Conservation (phyloP, 2,329 filamentous ascomycete genomes). For the Fusarium compactum region DNA sequence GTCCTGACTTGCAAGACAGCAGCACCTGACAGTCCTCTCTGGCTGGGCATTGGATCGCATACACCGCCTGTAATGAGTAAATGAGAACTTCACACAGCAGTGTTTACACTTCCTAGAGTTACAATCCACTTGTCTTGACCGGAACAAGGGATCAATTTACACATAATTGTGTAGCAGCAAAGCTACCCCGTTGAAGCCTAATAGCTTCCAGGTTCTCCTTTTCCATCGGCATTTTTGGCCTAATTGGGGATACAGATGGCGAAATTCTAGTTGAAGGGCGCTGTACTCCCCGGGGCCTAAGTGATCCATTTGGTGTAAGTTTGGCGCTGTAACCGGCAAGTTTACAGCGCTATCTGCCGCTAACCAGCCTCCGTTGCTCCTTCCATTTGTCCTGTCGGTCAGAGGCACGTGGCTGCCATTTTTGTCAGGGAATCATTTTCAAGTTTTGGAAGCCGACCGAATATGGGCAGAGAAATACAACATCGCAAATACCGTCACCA, state of each 20-base stretch:
- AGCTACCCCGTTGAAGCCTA: neutral
- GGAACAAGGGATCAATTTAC: constrained; percentile 5
- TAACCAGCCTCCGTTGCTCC: constrained; percentile 4
- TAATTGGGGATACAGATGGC: constrained; percentile 2
- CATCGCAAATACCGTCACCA: constrained; percentile 6
- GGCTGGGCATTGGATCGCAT: constrained; percentile 26
- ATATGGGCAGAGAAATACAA: neutral
- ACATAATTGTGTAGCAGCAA: constrained; percentile 4
- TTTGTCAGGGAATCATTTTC: constrained; percentile 2
- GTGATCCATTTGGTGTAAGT: constrained; percentile 13
- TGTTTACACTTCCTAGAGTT: neutral
- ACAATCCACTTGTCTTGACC: constrained; percentile 3
- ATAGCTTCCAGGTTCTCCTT: neutral
- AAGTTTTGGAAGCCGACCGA: constrained; percentile 11
- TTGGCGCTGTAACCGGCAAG: constrained; percentile 12
- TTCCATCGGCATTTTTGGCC: constrained; percentile 1
- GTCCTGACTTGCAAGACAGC: constrained; percentile 16
- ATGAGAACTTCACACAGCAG: neutral
- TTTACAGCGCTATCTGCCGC: constrained; percentile 13
- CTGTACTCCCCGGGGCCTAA: neutral
- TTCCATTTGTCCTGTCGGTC: constrained; percentile 2
- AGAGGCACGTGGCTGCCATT: constrained; percentile 2
- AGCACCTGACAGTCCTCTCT: constrained; percentile 27
- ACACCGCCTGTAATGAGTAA: constrained; percentile 28
- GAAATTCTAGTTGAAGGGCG: neutral